Evolutionary conservation across 2,329 filamentous ascomycete species (phyloP), one percentile per base, ranked within the genome.

Genomic region (Colletotrichum sansevieriae): DNA sequence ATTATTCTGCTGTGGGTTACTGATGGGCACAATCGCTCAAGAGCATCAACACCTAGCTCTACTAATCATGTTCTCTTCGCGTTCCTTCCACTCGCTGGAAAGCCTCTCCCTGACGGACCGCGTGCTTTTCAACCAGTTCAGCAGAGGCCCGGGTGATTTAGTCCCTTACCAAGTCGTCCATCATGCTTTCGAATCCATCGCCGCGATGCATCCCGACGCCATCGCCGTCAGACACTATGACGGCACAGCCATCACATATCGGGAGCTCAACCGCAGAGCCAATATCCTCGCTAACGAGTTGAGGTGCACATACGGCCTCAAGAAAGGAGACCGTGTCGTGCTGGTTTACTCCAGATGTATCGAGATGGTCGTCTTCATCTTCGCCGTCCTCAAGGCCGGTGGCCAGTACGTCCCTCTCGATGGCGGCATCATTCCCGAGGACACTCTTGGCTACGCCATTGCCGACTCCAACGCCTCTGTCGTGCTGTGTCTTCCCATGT

Each of bases 361-460:
- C 55, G 85, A 87, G 71, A 87, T 89, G 85, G 77, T 88, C 7
- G 80, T 88, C 57, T 86, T 84, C 20, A 88, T 89, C 56, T 79
- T 87, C 63, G 87, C 85, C 2, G 79, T 88, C 18, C 77, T 90
- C 39, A 86, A 86, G 64, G 83, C 83, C 55, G 87, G 87, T 20
- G 87, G 83, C 13, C 87, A 90, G 71, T 90, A 90, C 73, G 81
- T 89, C 5, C 87, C 87, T 3, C 80, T 90, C 2, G 88, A 90
- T 69, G 87, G 87, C 41, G 83, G 84, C 6, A 80, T 87, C 37
- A 83, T 85, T 10, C 79, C 85, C 0, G 83, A 85, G 57, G 77
- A 79, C 18, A 83, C 83, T 3, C 78, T 89, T 29, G 76, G 77
- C 25, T 82, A 84, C 64, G 85, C 88, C 29, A 78, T 88, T 54